phyloP scores from a whole-genome alignment of 2,329 filamentous ascomycete genomes.

The Dactylellina drechsleri region DNA sequence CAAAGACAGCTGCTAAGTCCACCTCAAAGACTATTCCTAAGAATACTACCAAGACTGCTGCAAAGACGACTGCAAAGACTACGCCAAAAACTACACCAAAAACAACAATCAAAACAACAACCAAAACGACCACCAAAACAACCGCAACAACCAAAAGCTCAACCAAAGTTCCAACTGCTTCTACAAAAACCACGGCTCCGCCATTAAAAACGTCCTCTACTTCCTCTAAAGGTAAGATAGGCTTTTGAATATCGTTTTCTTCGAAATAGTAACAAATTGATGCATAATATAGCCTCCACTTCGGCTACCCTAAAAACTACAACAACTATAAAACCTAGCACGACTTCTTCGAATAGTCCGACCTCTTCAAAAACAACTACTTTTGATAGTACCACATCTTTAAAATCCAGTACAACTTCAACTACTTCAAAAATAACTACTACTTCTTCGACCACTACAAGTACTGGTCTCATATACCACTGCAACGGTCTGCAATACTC shows the following conservation, averaged over 20 bases:
- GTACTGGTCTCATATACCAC: not conserved
- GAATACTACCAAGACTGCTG: not conserved
- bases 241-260: no score
- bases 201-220: not conserved
- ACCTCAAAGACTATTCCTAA: slow-evolving; percentile 3
- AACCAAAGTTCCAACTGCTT: slow-evolving; percentile 1
- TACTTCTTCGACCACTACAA: slow-evolving; percentile 1
- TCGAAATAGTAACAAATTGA: not conserved
- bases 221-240: no score
- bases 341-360: not conserved
- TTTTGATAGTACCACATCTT: not conserved
- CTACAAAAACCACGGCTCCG: not conserved
- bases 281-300: not conserved
- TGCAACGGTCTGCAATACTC: not conserved
- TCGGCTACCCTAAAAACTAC: slow-evolving; percentile 9
- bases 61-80: slow-evolving; percentile 16
- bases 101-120: slow-evolving; percentile 2
- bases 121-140: slow-evolving; percentile 8
- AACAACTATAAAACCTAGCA: slow-evolving; percentile 10
- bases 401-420: not conserved
- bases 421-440: not conserved
- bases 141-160: slow-evolving; percentile 6
- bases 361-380: not conserved
- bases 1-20: slow-evolving; percentile 1
- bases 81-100: slow-evolving; percentile 14